Evolutionary conservation across 129 eudicot species (phyloP).

Genomic region (Cynara cardunculus): DNA sequence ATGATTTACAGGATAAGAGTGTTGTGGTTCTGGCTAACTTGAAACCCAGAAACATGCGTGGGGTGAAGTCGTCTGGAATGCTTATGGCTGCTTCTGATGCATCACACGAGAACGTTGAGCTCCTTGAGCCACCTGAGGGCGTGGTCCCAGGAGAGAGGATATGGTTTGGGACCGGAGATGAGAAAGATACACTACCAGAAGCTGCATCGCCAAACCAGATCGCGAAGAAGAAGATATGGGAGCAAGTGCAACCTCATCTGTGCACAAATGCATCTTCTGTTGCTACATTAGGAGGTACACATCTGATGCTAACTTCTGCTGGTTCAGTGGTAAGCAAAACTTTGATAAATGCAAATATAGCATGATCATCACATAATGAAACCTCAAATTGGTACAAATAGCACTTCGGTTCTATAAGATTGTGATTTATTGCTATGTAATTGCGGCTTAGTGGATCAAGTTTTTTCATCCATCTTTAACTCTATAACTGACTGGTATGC

Average conservation of each 20-base stretch:
- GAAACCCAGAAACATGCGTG: slow-evolving; percentile 95
- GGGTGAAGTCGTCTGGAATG: slow-evolving; percentile 92
- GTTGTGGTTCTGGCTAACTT: slow-evolving; percentile 92
- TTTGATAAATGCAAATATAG: slow-evolving; percentile 71
- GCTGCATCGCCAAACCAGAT: slow-evolving; percentile 80
- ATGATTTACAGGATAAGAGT: slow-evolving; percentile 54
- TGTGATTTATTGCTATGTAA: not conserved
- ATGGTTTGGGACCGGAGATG: slow-evolving; percentile 90
- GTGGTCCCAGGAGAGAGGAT: slow-evolving; percentile 76
- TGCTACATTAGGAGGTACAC: slow-evolving; percentile 57
- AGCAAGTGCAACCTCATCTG: slow-evolving; percentile 86
- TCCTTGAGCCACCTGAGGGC: slow-evolving; percentile 83
- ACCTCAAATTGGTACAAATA: not conserved
- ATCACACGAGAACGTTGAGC: slow-evolving; percentile 87
- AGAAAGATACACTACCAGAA: slow-evolving; percentile 64
- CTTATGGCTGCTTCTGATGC: slow-evolving; percentile 99
- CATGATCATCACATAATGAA: slow-evolving; percentile 27
- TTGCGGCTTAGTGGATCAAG: slow-evolving; percentile 14
- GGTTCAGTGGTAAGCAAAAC: slow-evolving; percentile 53
- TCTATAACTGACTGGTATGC: not conserved
- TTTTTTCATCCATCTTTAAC: not conserved
- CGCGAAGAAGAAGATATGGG: slow-evolving; percentile 98
- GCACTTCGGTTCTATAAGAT: not conserved
- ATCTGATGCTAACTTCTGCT: slow-evolving; percentile 65
- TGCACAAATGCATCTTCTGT: slow-evolving; percentile 60